phyloP scores from a whole-genome alignment of 176 grass and related monocot species.

The Avena eriantha region DNA sequence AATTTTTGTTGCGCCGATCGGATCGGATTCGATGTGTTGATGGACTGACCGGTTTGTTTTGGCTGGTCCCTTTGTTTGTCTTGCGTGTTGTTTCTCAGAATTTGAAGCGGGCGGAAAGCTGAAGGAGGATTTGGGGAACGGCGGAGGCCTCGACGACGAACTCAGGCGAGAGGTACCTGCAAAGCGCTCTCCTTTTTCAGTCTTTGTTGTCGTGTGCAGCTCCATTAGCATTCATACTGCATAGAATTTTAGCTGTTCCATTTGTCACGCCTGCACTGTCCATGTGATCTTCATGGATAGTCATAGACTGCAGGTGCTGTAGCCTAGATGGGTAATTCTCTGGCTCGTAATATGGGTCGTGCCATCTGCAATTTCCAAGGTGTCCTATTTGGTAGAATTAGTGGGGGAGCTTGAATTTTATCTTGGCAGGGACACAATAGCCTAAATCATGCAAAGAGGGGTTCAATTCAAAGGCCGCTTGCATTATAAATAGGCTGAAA shows the following conservation, averaged over 20 bases:
- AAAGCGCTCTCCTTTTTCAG: neutral
- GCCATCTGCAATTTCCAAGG: neutral
- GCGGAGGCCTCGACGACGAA: constrained; percentile 48
- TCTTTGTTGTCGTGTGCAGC: neutral
- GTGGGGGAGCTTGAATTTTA: no score
- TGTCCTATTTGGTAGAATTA: neutral
- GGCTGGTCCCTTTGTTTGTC: neutral
- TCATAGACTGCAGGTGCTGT: neutral
- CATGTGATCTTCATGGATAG: neutral
- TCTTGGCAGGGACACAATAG: no score
- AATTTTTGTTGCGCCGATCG: neutral
- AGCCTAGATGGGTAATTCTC: neutral
- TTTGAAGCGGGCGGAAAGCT: neutral
- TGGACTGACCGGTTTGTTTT: neutral
- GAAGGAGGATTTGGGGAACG: constrained; percentile 6
- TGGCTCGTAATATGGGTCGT: neutral
- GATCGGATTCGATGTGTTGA: neutral
- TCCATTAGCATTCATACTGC: no score
- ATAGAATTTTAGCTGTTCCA: no score
- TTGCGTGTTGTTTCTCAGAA: constrained; percentile 39
- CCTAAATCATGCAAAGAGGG: no score
- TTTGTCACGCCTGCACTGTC: neutral
- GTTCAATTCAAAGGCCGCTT: no score
- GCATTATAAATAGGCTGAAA: no score
- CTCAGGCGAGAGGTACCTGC: constrained; percentile 60